Percentiles rank a stretch among this genome's conserved stretches.
Conservation (phyloP, 768 basidiomycete species). For the Leucocoprinus birnbaumii region DNA sequence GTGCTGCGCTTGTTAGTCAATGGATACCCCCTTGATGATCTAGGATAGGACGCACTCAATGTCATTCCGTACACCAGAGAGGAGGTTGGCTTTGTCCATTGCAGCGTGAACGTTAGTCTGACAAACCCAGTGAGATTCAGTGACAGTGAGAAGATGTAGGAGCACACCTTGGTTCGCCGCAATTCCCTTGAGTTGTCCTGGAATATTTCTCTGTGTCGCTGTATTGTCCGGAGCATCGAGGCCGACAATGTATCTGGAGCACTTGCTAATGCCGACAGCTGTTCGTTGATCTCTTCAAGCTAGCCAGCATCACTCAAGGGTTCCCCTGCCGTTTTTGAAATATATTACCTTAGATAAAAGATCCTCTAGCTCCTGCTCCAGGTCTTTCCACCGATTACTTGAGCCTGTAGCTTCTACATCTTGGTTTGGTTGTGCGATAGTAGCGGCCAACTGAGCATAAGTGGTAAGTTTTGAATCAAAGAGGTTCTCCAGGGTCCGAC, state of each 20-base stretch:
- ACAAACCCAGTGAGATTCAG: background rate
- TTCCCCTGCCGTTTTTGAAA: background rate
- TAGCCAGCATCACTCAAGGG: conserved; percentile 29
- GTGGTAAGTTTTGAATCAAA: conserved; percentile 90
- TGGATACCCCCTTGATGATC: background rate
- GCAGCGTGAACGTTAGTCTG: conserved; percentile 78
- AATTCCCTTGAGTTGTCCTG: conserved; percentile 87
- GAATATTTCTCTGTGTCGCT: conserved; percentile 87
- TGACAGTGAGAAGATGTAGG: background rate
- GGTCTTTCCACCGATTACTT: conserved; percentile 70
- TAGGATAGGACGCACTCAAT: conserved; percentile 67
- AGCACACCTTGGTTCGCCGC: conserved; percentile 73
- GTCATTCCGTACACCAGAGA: conserved; percentile 91
- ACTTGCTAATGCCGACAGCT: conserved; percentile 64
- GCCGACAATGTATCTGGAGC: conserved; percentile 72
- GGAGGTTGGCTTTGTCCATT: conserved; percentile 81
- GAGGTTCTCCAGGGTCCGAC: conserved; percentile 89
- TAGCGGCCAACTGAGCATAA: conserved; percentile 83
- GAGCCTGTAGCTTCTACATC: conserved; percentile 74
- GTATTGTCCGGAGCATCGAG: conserved; percentile 85
- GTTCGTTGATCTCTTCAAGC: conserved; percentile 87
- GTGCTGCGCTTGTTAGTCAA: conserved; percentile 48
- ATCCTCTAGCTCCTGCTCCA: conserved; percentile 86
- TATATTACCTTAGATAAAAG: conserved; percentile 72
- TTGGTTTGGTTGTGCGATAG: conserved; percentile 47